These are phyloP conservation scores for Pseudocercospora vitis DNA, from an alignment of 2,329 filamentous ascomycete genomes.

Conservation along the genomic window DNA sequence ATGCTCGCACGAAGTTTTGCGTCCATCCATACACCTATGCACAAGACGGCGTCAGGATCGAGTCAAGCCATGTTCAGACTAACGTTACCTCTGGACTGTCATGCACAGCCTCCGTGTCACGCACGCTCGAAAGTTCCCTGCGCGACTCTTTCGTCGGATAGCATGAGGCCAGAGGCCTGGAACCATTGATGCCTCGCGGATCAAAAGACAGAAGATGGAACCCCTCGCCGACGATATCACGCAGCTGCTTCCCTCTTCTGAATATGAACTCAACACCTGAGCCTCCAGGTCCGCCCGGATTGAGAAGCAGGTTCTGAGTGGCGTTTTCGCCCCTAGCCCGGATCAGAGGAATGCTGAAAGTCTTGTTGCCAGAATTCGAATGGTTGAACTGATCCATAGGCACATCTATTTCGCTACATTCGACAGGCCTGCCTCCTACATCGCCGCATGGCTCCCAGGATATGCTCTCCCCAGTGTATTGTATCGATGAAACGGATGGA, in stretches of 20 bases:
- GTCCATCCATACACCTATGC: conserved; percentile 22
- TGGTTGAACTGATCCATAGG: conserved; percentile 29
- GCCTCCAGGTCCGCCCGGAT: conserved; percentile 27
- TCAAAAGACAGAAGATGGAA: conserved; percentile 29
- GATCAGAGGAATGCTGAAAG: conserved; percentile 26
- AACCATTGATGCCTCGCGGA: conserved; percentile 27
- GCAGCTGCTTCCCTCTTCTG: conserved; percentile 25
- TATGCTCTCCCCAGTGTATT: conserved; percentile 26
- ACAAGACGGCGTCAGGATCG: neutral
- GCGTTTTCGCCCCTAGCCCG: conserved; percentile 21
- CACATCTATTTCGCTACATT: conserved; percentile 24
- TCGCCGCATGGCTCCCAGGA: conserved; percentile 25
- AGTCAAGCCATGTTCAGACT: too few relatives aligned
- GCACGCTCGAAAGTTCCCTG: conserved; percentile 11
- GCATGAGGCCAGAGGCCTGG: conserved; percentile 22
- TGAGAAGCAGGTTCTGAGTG: conserved; percentile 22
- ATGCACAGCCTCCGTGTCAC: conserved; percentile 22
- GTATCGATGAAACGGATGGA: neutral
- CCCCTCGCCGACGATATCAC: conserved; percentile 26
- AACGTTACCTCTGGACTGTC: conserved; percentile 25
- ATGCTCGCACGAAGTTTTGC: conserved; percentile 25
- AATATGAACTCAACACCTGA: conserved; percentile 26
- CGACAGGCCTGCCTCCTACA: conserved; percentile 21
- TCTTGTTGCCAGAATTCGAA: conserved; percentile 26
- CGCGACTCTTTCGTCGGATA: conserved; percentile 22